Conservation (phyloP, 2,329 filamentous ascomycete species). For the Phialocephala subalpina region DNA sequence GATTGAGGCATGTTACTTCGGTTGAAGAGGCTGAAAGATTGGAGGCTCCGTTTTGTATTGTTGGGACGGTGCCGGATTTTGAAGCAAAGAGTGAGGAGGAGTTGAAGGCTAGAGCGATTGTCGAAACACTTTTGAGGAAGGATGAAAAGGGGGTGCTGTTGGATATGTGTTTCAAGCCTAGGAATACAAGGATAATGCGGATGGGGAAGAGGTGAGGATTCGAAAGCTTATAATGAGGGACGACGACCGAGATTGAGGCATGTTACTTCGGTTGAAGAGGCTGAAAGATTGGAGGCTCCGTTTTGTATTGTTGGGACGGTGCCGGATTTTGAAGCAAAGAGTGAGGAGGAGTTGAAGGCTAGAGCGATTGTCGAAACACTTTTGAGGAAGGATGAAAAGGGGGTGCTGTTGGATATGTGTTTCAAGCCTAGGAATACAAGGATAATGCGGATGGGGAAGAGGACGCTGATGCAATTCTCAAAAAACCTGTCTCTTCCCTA, state of each 20-base stretch:
- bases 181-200: constrained; percentile 69
- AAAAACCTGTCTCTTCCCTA: constrained; percentile 13
- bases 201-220: constrained; percentile 71
- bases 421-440: constrained; percentile 77
- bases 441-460: constrained; percentile 67
- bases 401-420: constrained; percentile 82
- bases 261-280: constrained; percentile 45
- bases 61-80: constrained; percentile 79
- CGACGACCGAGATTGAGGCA: constrained; percentile 22
- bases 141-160: constrained; percentile 71
- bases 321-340: constrained; percentile 76
- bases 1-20: constrained; percentile 27
- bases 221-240: constrained; percentile 33
- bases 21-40: constrained; percentile 56
- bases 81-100: constrained; percentile 71
- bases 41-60: constrained; percentile 69
- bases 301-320: constrained; percentile 78
- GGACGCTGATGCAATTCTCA: too few species aligned
- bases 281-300: constrained; percentile 61
- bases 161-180: constrained; percentile 86
- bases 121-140: constrained; percentile 47
- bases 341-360: constrained; percentile 65
- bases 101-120: constrained; percentile 56
- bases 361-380: constrained; percentile 50
- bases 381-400: constrained; percentile 57